Base-by-base conservation (phyloP, 768 basidiomycete genomes). In the Russula sp. region DNA sequence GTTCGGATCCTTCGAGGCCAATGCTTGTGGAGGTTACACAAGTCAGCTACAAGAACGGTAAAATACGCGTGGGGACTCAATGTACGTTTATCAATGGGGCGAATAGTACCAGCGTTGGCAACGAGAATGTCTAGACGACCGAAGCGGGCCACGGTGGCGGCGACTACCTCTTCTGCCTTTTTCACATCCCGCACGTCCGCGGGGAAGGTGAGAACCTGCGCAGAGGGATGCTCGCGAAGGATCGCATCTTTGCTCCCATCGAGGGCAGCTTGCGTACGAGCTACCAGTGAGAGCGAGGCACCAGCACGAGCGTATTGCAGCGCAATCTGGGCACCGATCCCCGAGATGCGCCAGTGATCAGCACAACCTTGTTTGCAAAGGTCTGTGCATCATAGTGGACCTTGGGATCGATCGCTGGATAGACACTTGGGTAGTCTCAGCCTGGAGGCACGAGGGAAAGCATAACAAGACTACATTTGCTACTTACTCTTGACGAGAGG, bases 341-440 rank as follows among this genome's bases (percentile, higher is more conserved):
- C 71, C 65, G 65, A 10, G 61, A 64, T 10, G 66, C 63, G 40
- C 71, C 71, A 7, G 71, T 72, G 63, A 72, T 64, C 38, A 72
- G 26, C 9, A 69, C 71, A 1, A 67, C 64, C 44, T 67, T 67
- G 2, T 58, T 59, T 58, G 59, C 55, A 24, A 53, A 64, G 11
- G 62, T 64, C 49, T 60, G 56, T 11, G 38, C 57, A 3, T 57
- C 58, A 28, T 53, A 67, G 10, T 63, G 62, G 9, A 40, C 18
- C 38, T 20, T 26, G 10, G 62, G 48, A 10, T 67, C 58, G 14
- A 64, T 63, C 1, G 42, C 34, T 13, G 53, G 54, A 38, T 67
- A 67, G 49, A 67, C 30, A 22, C 66, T 61, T 22, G 16, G 10
- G 14, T 44, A 2, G n/a, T 20, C 2, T 57, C 30, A 57, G 57